Conservation (phyloP, 306 rosid genomes). For the Fagus sylvatica region DNA sequence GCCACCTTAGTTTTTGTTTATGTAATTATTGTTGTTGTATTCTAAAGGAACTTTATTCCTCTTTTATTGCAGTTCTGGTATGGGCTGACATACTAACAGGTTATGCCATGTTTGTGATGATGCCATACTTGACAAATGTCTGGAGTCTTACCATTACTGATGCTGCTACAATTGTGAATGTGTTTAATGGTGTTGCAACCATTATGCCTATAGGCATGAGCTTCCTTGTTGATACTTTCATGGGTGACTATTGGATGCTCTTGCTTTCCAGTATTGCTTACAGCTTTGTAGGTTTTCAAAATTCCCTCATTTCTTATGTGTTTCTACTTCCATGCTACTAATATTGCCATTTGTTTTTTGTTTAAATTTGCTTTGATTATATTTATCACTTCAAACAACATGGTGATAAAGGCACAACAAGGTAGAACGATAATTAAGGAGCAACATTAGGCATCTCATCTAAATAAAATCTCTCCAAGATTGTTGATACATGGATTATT, state of each 20-base stretch:
- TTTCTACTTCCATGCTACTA: too few species aligned
- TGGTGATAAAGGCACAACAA: too few species aligned
- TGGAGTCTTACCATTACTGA: constrained; percentile 23
- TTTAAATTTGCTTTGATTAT: neutral
- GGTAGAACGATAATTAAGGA: too few species aligned
- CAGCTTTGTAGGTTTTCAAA: constrained; percentile 12
- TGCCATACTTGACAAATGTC: constrained; percentile 21
- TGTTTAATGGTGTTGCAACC: constrained; percentile 9
- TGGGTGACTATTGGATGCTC: constrained; percentile 18
- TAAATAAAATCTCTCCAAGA: too few species aligned
- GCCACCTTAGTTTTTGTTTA: too few species aligned
- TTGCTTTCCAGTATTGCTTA: constrained; percentile 21
- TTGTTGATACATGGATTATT: too few species aligned
- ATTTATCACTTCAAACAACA: too few species aligned
- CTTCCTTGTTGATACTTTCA: constrained; percentile 21
- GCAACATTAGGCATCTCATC: too few species aligned
- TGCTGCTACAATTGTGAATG: constrained; percentile 32
- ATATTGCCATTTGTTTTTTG: too few species aligned
- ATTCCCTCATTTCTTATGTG: neutral
- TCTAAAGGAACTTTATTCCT: neutral
- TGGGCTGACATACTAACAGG: constrained; percentile 11
- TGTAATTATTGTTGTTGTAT: neutral
- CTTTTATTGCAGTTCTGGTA: constrained; percentile 2
- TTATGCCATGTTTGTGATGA: constrained; percentile 8
- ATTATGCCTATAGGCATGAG: constrained; percentile 23